Conservation (phyloP, 2,329 filamentous ascomycete genomes). For the Colletotrichum sp. region DNA sequence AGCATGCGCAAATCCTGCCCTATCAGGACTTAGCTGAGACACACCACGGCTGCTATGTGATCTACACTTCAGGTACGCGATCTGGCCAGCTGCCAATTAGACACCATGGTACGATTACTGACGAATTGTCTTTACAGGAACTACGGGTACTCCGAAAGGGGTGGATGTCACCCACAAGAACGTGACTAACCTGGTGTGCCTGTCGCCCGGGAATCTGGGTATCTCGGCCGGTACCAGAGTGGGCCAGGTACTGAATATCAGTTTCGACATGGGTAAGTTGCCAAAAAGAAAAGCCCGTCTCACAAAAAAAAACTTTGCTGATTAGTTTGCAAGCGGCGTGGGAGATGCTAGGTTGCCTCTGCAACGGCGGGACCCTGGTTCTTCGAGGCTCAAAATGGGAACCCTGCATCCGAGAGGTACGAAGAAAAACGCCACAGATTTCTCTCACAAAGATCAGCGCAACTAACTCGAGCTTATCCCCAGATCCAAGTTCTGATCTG, state of each 20-base stretch:
- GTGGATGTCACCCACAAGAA: conserved; percentile 58
- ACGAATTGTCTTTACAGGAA: conserved; percentile 27
- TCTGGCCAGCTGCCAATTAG: background rate
- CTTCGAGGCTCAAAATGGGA: conserved; percentile 20
- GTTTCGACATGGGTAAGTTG: conserved; percentile 64
- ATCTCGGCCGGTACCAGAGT: conserved; percentile 56
- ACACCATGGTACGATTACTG: background rate
- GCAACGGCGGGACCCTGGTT: conserved; percentile 22
- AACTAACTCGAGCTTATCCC: background rate
- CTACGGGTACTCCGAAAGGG: conserved; percentile 63
- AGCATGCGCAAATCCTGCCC: background rate
- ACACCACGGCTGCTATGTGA: conserved; percentile 50
- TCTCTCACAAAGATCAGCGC: background rate
- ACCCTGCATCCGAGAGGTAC: conserved; percentile 10
- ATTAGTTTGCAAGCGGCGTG: conserved; percentile 51
- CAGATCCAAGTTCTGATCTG: conserved; percentile 16
- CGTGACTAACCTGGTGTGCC: conserved; percentile 12
- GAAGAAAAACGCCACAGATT: background rate
- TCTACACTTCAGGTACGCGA: conserved; percentile 56
- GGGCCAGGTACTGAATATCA: conserved; percentile 61
- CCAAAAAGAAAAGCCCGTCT: background rate
- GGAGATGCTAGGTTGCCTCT: conserved; percentile 54
- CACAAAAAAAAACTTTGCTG: background rate
- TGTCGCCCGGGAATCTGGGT: conserved; percentile 41
- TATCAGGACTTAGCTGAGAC: conserved; percentile 33